Base-by-base conservation (phyloP, 1,284 basidiomycete species). In the Tylopilus orsonianus region DNA sequence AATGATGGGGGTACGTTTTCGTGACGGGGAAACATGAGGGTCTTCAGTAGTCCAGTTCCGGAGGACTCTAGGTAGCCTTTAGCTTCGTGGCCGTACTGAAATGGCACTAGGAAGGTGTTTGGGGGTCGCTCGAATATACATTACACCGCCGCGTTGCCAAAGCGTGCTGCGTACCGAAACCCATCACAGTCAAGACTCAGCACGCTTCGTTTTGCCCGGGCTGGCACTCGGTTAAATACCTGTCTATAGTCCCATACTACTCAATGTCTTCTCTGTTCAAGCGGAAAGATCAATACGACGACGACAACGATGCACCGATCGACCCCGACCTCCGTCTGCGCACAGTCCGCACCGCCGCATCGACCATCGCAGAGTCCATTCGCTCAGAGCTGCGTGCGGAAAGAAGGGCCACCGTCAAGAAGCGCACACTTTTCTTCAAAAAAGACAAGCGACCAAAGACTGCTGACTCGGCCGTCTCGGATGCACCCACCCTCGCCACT, bases 281-380 rank as follows among this genome's bases (percentile, higher is more conserved):
- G 50, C 67, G 68, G 20, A 48, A 61, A 19, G 55, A 74, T 44
- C 71, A 75, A 12, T 18, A 74, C 64, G 79, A 84, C 56, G 62
- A 77, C 58, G 78, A 81, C 59, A 75, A 80, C 70, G 61, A 69
- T 48, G 53, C 49, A 36, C 74, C 72, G 45, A 86, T 94, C 59
- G 92, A 95, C 74, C 87, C 90, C 13, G 84, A 92, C 59, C 77
- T 93, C 8, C 84, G 90, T 27, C 76, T 97, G 46, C 81, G 91
- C 46, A 94, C 93, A 0, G 90, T 93, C 18, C 83, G 87, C 56
- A 96, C 93, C 2, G 93, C 93, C 2, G 85, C 89, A 12, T 91
- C 87, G 16, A 91, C 90, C 24, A 85, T 96, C 56, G 88, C 90
- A 56, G 91, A 94, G 71, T 89, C 87, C 8, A 84, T 90, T 44